Percentiles rank a stretch among this genome's conserved stretches.
Conservation (phyloP, 768 basidiomycete genomes). For the Daedaleopsis sinensis region DNA sequence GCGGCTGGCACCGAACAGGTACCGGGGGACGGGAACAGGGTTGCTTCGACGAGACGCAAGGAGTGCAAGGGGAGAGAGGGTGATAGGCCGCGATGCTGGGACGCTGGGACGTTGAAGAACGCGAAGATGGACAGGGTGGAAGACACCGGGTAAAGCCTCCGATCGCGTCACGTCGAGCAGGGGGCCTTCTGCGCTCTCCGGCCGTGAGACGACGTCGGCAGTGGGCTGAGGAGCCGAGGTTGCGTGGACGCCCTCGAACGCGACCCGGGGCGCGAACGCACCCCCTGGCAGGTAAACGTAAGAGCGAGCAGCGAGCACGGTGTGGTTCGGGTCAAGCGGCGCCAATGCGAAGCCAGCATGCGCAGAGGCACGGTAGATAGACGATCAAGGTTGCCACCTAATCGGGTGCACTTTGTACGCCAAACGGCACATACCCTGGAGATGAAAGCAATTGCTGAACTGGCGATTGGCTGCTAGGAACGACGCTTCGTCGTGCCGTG, state of each 20-base stretch:
- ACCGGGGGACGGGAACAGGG: constrained; percentile 13
- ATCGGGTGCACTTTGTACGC: background rate
- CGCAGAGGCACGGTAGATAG: background rate
- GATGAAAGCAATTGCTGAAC: background rate
- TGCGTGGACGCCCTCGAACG: background rate
- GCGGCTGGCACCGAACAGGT: constrained; percentile 1
- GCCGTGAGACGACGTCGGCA: background rate
- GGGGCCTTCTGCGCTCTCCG: background rate
- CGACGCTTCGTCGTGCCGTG: background rate
- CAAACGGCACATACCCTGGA: background rate
- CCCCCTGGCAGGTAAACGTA: background rate
- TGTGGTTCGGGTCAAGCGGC: background rate
- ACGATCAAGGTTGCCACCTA: background rate
- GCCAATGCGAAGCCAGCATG: background rate
- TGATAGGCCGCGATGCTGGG: background rate
- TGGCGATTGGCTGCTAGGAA: background rate
- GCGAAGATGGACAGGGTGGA: background rate
- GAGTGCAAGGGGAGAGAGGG: background rate
- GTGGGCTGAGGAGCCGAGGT: background rate
- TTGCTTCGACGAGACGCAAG: background rate
- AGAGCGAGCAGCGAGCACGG: background rate
- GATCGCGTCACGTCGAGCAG: background rate
- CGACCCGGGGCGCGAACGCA: background rate
- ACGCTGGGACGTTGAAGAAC: background rate
- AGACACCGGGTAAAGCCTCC: constrained; percentile 2